A percentile compares a stretch with the other conserved stretches of the same genome.
Conservation (phyloP, 2,329 filamentous ascomycete genomes). For the Talaromyces sp. region DNA sequence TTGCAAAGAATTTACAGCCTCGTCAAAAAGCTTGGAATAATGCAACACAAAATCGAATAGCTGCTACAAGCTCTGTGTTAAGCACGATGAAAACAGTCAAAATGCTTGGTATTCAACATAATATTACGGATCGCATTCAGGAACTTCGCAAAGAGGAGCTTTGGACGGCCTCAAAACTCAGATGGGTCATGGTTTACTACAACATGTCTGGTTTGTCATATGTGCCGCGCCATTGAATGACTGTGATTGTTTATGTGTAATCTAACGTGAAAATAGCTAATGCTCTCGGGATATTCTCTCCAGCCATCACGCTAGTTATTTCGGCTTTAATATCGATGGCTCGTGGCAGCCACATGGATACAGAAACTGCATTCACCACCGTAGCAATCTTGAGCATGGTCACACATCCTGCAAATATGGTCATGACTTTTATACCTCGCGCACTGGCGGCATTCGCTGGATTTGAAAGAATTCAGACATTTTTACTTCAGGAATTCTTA, state of each 20-base stretch:
- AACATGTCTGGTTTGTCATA: constrained; percentile 30
- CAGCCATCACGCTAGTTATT: constrained; percentile 22
- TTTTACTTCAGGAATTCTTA: constrained; percentile 11
- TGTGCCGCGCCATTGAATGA: not conserved
- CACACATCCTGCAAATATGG: constrained; percentile 18
- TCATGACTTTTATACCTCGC: constrained; percentile 24
- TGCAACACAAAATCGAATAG: constrained; percentile 47
- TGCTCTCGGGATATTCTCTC: constrained; percentile 7
- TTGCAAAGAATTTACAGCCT: constrained; percentile 32
- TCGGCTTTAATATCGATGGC: constrained; percentile 26
- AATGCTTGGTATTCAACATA: constrained; percentile 44
- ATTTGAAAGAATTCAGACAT: constrained; percentile 39
- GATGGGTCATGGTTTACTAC: constrained; percentile 37
- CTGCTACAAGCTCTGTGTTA: constrained; percentile 44
- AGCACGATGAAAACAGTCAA: constrained; percentile 51
- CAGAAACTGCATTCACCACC: constrained; percentile 21
- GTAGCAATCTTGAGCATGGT: constrained; percentile 22
- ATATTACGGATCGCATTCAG: constrained; percentile 34
- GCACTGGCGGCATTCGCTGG: constrained; percentile 35
- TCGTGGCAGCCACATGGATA: constrained; percentile 22
- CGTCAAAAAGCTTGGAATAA: constrained; percentile 46
- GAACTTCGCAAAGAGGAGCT: constrained; percentile 37
- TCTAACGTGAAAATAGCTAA: not conserved
- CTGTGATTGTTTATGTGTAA: not conserved
- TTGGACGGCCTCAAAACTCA: constrained; percentile 34